Base-by-base conservation (phyloP, 1,139 yeast genomes). In the Diutina ranongensis region DNA sequence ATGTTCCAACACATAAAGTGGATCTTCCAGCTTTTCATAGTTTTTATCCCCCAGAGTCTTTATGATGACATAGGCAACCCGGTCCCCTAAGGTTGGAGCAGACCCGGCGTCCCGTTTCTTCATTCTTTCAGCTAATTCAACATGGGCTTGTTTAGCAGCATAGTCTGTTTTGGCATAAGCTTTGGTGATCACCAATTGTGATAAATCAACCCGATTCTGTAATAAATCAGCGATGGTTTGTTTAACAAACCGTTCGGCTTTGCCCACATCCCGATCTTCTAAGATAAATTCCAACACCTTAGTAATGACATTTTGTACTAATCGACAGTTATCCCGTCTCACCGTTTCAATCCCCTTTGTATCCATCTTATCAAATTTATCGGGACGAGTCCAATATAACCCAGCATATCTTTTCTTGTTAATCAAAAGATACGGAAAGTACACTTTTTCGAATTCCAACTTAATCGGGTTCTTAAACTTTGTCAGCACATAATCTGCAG, bases 291-390 rank as follows among this genome's bases (percentile, higher is more conserved):
- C 88, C 58, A 94, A 68, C 2, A 92, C 95, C 48, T 88, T 86
- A 25, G 95, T 94, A 62, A 94, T 86, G 27, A 94, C 97, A 56
- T 86, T 83, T 54, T 89, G 96, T 2, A 94, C 98, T 52, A 94
- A 68, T 44, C 95, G 76, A 63, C 99, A 94, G 55, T 94, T 94
- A 59, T 94, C 99, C 69, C 99, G 80, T 62, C 99, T 79, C 41
- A 94, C 98, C 0, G 98, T 92, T 57, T 94, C 99, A 52, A 94
- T 84, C 63, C 99, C 99, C 59, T 94, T 94, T 31, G 97, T 94
- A 61, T 94, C 99, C 92, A 94, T 83, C 63, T 92, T 94, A 61
- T 94, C 98, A 57, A 78, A 86, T 52, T 85, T 87, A 13, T 86
- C 78, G 0, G 97, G 84, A 44, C 76, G 76, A 0, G 98, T 92